These are phyloP conservation scores for Tilletia walkeri DNA, from an alignment of 1,284 basidiomycete genomes.

Conservation along the genomic window DNA sequence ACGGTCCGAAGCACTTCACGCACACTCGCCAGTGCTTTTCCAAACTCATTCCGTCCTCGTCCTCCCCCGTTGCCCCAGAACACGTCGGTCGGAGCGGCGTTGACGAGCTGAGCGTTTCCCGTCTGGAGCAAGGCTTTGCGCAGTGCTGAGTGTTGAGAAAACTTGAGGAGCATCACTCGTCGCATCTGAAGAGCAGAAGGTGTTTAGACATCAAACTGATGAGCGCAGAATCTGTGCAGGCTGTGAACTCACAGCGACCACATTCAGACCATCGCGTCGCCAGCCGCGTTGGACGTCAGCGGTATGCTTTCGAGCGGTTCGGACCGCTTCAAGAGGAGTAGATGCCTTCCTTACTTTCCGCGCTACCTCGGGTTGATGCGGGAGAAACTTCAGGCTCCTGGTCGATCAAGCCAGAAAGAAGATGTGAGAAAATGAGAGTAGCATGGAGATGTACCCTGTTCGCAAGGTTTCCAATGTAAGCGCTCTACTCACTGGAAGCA, in stretches of 20 bases:
- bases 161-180: slow-evolving; percentile 34
- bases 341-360: slow-evolving; percentile 38
- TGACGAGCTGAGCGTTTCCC: slow-evolving; percentile 33
- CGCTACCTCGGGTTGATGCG: slow-evolving; percentile 35
- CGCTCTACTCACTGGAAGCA: slow-evolving; percentile 19
- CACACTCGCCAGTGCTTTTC: slow-evolving; percentile 34
- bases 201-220: too few relatives aligned
- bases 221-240: background rate
- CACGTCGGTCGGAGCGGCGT: slow-evolving; percentile 39
- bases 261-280: slow-evolving; percentile 38
- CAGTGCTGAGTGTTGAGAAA: slow-evolving; percentile 32
- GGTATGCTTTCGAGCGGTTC: slow-evolving; percentile 32
- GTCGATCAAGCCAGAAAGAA: background rate
- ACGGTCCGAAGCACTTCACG: slow-evolving; percentile 32
- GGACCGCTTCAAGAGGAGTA: slow-evolving; percentile 35
- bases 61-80: slow-evolving; percentile 42
- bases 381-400: slow-evolving; percentile 23
- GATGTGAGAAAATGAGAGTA: background rate
- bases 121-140: slow-evolving; percentile 33
- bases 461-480: too few relatives aligned
- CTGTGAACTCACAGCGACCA: slow-evolving; percentile 32
- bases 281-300: slow-evolving; percentile 34
- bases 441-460: background rate
- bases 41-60: slow-evolving; percentile 37
- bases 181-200: slow-evolving; percentile 13